Evolutionary conservation across 441 rosid species (phyloP).

Genomic region (Pelargonium cotyledonis): DNA sequence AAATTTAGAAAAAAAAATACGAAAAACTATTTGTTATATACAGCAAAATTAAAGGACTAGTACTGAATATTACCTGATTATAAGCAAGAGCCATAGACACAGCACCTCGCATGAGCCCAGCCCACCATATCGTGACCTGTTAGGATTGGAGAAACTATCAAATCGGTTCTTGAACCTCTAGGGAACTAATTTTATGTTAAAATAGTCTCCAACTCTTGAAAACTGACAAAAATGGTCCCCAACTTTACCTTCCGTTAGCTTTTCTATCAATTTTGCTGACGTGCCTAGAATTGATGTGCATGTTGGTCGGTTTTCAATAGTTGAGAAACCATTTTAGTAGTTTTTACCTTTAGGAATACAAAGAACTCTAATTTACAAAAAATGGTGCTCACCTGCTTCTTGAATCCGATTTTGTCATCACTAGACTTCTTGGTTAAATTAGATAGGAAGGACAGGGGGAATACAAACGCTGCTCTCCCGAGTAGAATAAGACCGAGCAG

Average conservation of each 20-base stretch:
- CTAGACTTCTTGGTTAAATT: conserved; percentile 66
- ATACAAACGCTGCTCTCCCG: conserved; percentile 89
- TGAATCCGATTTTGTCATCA: conserved; percentile 44
- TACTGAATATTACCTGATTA: conserved; percentile 51
- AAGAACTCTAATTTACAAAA: not conserved
- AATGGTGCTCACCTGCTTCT: conserved; percentile 52
- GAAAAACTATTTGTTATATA: not conserved
- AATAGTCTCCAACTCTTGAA: too few species aligned
- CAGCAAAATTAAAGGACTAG: not conserved
- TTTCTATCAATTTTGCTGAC: not conserved
- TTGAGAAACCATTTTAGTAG: too few species aligned
- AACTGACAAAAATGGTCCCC: too few species aligned
- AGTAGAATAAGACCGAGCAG: conserved; percentile 66
- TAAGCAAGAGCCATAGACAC: conserved; percentile 98
- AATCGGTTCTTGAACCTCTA: too few species aligned
- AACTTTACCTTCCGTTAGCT: too few species aligned
- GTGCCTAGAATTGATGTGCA: too few species aligned
- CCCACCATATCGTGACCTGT: conserved; percentile 95
- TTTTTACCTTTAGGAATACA: too few species aligned
- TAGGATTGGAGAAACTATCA: too few species aligned
- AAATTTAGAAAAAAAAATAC: too few species aligned
- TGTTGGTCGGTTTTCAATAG: too few species aligned
- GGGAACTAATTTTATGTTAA: too few species aligned
- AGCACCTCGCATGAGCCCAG: conserved; percentile 99
- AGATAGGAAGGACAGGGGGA: conserved; percentile 81